These are phyloP conservation scores for Straminergon stramineum DNA, from an alignment of 225 moss, liverwort and hornwort species.

Conservation along the genomic window DNA sequence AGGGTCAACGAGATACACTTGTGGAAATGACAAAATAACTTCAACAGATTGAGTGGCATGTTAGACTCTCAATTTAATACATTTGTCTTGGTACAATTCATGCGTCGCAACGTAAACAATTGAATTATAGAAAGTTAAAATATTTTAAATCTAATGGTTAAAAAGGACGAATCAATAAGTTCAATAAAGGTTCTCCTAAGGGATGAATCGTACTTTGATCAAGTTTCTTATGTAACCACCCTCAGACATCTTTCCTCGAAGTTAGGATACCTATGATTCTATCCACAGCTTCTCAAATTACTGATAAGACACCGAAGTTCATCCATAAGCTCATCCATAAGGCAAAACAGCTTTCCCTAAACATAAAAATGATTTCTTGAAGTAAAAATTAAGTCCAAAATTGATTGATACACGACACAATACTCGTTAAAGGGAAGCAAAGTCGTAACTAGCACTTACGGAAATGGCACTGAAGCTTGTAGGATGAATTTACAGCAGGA, in stretches of 20 bases:
- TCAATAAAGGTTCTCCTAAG: background rate
- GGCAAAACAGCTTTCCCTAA: background rate
- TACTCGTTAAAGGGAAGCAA: background rate
- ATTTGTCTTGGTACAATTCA: background rate
- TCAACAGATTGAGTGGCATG: background rate
- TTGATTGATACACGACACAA: background rate
- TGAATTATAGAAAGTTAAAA: background rate
- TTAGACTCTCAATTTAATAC: background rate
- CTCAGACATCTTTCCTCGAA: background rate
- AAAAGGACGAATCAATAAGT: background rate
- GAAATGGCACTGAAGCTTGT: conserved; percentile 27
- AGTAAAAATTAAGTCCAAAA: background rate
- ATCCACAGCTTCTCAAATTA: background rate
- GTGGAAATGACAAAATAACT: background rate
- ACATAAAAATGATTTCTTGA: background rate
- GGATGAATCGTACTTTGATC: background rate
- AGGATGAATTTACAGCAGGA: conserved; percentile 9
- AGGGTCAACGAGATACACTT: background rate
- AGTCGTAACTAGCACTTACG: conserved; percentile 7
- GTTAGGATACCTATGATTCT: background rate
- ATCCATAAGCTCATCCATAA: background rate
- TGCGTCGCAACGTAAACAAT: background rate
- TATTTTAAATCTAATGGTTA: background rate
- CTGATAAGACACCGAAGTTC: background rate
- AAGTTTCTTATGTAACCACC: background rate